phyloP scores from a whole-genome alignment of 306 rosid genomes.

The Vigna hirtella region DNA sequence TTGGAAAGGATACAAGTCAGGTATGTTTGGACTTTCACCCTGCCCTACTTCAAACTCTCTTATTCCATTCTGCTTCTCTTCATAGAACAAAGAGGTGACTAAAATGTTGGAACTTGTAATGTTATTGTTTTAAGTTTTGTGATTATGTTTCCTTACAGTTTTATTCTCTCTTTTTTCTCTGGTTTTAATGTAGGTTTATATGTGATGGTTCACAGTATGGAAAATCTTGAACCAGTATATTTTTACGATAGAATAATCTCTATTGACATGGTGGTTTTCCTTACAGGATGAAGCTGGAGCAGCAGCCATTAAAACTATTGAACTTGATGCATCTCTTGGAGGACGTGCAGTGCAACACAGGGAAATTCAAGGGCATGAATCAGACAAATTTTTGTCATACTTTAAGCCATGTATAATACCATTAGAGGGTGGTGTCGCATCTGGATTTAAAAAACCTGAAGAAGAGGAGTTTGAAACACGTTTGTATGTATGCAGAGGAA shows the following conservation, averaged over 20 bases:
- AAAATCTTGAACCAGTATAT: slow-evolving; percentile 17
- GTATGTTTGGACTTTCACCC: slow-evolving; percentile 52
- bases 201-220: slow-evolving; percentile 10
- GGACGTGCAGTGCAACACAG: slow-evolving; percentile 98
- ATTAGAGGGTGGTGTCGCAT: slow-evolving; percentile 88
- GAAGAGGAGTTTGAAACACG: slow-evolving; percentile 89
- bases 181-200: slow-evolving; percentile 14
- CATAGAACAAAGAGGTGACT: slow-evolving; percentile 25
- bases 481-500: slow-evolving; percentile 90
- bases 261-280: slow-evolving; percentile 35
- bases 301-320: slow-evolving; percentile 94
- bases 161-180: neutral
- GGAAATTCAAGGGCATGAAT: slow-evolving; percentile 96
- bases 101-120: slow-evolving; percentile 27
- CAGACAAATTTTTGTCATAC: slow-evolving; percentile 96
- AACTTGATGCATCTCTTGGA: slow-evolving; percentile 90
- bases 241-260: neutral
- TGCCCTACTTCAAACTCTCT: slow-evolving; percentile 33
- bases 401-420: slow-evolving; percentile 98
- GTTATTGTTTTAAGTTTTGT: neutral
- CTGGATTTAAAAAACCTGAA: slow-evolving; percentile 84
- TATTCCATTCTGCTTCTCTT: slow-evolving; percentile 30
- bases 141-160: slow-evolving; percentile 16
- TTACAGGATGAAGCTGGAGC: slow-evolving; percentile 97
- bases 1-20: slow-evolving; percentile 99